These are phyloP conservation scores for Trebouxia sp. DNA, from an alignment of 139 green algal species.

Conservation along the genomic window DNA sequence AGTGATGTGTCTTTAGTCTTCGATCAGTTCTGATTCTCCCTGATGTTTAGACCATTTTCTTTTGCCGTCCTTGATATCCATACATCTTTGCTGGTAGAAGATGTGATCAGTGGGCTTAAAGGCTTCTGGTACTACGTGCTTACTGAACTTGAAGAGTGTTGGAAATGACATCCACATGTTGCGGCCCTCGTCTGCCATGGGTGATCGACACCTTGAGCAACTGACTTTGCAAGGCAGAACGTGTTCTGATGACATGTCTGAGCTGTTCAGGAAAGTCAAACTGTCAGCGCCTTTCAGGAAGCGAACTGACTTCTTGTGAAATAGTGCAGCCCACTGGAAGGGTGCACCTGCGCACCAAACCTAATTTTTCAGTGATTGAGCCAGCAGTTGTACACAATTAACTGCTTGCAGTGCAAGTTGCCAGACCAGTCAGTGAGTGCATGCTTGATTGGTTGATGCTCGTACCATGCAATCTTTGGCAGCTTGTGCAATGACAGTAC, in stretches of 20 bases:
- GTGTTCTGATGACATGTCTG: background rate
- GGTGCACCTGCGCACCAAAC: slow-evolving; percentile 28
- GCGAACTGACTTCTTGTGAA: slow-evolving; percentile 11
- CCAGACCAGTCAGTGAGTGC: background rate
- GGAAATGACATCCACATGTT: slow-evolving; percentile 30
- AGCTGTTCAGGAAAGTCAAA: slow-evolving; percentile 5
- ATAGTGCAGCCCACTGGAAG: slow-evolving; percentile 25
- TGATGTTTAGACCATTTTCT: slow-evolving; percentile 26
- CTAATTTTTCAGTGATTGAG: no score
- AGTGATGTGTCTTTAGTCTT: no score
- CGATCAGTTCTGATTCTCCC: background rate
- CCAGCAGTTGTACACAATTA: background rate
- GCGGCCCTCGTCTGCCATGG: slow-evolving; percentile 29
- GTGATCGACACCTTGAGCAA: slow-evolving; percentile 15
- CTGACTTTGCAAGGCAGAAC: slow-evolving; percentile 22
- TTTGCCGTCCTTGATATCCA: slow-evolving; percentile 22
- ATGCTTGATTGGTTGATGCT: no score
- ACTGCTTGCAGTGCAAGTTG: background rate
- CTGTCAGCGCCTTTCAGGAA: background rate
- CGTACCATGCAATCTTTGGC: slow-evolving; percentile 24
- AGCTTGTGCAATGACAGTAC: slow-evolving; percentile 20
- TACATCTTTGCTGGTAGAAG: slow-evolving; percentile 6
- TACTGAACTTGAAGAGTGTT: slow-evolving; percentile 5
- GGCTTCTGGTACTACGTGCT: background rate
- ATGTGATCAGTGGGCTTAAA: slow-evolving; percentile 26